A percentile compares a stretch with the other conserved stretches of the same genome.
These are phyloP conservation scores for Exsudoporus frostii DNA, from an alignment of 768 basidiomycete species.

Conservation along the genomic window DNA sequence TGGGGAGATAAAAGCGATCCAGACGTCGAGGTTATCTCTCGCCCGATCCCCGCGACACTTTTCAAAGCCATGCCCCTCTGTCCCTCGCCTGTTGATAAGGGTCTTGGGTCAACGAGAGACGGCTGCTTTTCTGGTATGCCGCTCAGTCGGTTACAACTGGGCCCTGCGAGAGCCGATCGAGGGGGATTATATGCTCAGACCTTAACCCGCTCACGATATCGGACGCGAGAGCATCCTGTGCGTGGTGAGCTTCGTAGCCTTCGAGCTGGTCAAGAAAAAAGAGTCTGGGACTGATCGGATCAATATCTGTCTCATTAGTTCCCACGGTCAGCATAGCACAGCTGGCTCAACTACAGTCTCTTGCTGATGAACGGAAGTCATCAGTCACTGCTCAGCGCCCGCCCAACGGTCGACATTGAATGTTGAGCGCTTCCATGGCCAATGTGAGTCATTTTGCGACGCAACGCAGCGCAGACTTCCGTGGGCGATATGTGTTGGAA, in stretches of 20 bases:
- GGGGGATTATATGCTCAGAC: conserved; percentile 72
- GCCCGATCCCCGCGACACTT: conserved; percentile 58
- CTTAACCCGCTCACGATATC: conserved; percentile 73
- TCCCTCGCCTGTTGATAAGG: conserved; percentile 26
- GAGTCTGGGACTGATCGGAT: not conserved
- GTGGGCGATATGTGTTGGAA: conserved; percentile 13
- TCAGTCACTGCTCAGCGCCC: no score
- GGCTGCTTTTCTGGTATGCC: conserved; percentile 65
- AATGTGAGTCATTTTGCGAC: not conserved
- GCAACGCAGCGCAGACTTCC: not conserved
- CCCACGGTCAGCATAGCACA: not conserved
- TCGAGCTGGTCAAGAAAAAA: conserved; percentile 40
- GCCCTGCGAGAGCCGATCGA: conserved; percentile 60
- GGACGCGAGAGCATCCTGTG: conserved; percentile 38
- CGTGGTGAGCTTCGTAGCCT: conserved; percentile 70
- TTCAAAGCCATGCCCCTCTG: conserved; percentile 38
- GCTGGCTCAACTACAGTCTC: no score
- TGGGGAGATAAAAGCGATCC: conserved; percentile 14
- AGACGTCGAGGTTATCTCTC: conserved; percentile 2
- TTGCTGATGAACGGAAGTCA: no score
- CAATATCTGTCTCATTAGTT: not conserved
- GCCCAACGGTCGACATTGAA: no score
- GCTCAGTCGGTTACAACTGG: conserved; percentile 55
- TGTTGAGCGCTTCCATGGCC: no score
- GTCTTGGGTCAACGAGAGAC: conserved; percentile 40